A percentile compares a stretch with the other conserved stretches of the same genome.
These are phyloP conservation scores for Lomentospora prolificans DNA, from an alignment of 2,329 filamentous ascomycete genomes.

Conservation along the genomic window DNA sequence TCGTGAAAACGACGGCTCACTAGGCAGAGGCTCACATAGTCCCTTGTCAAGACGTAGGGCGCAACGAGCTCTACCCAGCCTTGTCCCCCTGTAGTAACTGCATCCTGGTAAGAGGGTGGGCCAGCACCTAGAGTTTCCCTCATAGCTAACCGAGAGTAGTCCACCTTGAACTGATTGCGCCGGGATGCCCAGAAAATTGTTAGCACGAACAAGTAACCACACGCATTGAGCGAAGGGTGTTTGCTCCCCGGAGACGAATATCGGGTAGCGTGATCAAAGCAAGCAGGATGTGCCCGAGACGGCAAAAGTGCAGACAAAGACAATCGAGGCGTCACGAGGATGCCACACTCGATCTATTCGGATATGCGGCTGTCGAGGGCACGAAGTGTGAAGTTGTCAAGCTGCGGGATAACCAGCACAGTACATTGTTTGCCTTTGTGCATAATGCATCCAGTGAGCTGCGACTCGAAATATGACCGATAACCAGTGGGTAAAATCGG, in stretches of 20 bases:
- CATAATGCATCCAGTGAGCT: not conserved
- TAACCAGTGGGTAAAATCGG: no score
- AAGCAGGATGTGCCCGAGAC: not conserved
- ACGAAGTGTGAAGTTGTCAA: not conserved
- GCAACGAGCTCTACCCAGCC: constrained; percentile 42
- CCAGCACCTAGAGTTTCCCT: not conserved
- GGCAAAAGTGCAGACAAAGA: not conserved
- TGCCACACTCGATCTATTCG: not conserved
- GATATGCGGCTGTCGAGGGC: not conserved
- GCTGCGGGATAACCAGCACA: not conserved
- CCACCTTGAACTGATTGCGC: no score
- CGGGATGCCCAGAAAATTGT: no score
- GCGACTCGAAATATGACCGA: no score
- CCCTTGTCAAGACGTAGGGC: constrained; percentile 29
- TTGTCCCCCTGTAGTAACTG: constrained; percentile 25
- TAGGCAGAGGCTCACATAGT: constrained; percentile 36
- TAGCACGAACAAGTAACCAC: no score
- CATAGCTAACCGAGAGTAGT: not conserved
- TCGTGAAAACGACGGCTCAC: constrained; percentile 37
- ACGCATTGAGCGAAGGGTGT: no score
- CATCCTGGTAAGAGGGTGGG: constrained; percentile 46
- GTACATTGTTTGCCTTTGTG: not conserved
- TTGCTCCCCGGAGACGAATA: not conserved
- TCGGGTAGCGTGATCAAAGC: not conserved
- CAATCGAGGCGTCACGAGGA: not conserved